Evolutionary conservation across 129 eudicot species (phyloP), one percentile per base, ranked within the genome.

Genomic region (Glebionis coronaria): DNA sequence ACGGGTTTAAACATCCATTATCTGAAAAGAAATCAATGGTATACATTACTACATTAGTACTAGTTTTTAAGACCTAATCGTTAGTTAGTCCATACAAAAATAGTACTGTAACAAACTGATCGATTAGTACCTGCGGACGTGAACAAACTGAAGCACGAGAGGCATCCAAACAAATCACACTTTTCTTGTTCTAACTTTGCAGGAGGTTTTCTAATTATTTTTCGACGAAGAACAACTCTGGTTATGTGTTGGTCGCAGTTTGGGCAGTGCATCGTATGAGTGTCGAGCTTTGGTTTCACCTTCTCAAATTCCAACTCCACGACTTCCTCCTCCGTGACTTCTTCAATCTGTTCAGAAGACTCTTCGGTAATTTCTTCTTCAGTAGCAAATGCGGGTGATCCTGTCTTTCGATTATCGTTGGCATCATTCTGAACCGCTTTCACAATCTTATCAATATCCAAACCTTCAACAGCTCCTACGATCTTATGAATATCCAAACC

Each of bases 251-350:
- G 12, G 31, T 61, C 70, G 35, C 95, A 87, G 10, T 79, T 79
- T 9, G 95, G 90, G 67, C 87, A 84, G 18, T 84, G 79, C 76
- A 76, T 79, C 42, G 78, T 71, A 67, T 82, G 95, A 27, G 83
- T 82, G 12, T 77, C 74, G 42, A 77, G 73, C 18, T 72, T 79
- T 53, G 68, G 58, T 1, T 68, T 69, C 14, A 71, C 85, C 76
- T 79, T 84, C 74, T 87, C 78, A 47, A 87, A 87, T 74, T 87
- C 95, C 38, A 87, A 16, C 71, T 81, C 95, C 2, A 87, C 72
- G 0, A 79, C 78, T 78, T 87, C 95, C 47, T 83, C 82, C 42
- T 78, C 86, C 14, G 68, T 76, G 20, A 63, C 40, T 64, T 81
- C 85, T 73, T 70, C 84, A 47, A 60, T 20, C 18, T 35, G 15